Percentiles rank a stretch among this genome's conserved stretches.
phyloP scores from a whole-genome alignment of 768 basidiomycete genomes.

The Termitomyces bulborhizus region DNA sequence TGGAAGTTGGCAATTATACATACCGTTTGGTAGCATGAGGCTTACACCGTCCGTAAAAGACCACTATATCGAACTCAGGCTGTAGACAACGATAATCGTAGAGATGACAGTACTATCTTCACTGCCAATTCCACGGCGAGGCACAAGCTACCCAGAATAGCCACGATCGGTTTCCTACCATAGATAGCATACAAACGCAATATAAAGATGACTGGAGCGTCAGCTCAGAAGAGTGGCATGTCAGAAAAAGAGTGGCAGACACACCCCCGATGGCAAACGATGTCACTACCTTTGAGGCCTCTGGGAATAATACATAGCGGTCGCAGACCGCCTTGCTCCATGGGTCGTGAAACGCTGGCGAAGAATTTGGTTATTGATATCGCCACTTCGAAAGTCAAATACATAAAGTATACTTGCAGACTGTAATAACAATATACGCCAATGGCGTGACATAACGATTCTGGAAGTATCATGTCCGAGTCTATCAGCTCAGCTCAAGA shows the following conservation, averaged over 20 bases:
- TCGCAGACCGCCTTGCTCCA: slow-evolving; percentile 28
- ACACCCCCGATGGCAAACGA: slow-evolving; percentile 26
- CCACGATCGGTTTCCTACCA: slow-evolving; percentile 13
- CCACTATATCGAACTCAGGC: background rate
- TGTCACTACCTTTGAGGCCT: slow-evolving; percentile 27
- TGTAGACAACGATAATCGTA: too few species aligned
- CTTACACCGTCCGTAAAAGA: slow-evolving; percentile 29
- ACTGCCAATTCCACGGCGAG: slow-evolving; percentile 21
- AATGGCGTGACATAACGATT: slow-evolving; percentile 32
- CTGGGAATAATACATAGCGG: slow-evolving; percentile 29
- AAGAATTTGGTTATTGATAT: too few species aligned
- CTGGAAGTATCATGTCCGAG: slow-evolving; percentile 8
- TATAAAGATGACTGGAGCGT: slow-evolving; percentile 3
- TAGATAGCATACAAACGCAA: slow-evolving; percentile 22
- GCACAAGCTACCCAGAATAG: slow-evolving; percentile 14
- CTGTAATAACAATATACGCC: slow-evolving; percentile 28
- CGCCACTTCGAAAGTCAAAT: too few species aligned
- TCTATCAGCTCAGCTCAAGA: too few species aligned
- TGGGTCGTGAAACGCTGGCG: slow-evolving; percentile 8
- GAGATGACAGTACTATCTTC: slow-evolving; percentile 25
- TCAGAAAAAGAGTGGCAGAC: background rate
- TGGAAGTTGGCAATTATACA: too few species aligned
- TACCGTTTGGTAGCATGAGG: slow-evolving; percentile 22
- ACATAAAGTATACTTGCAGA: slow-evolving; percentile 18
- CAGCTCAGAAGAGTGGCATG: too few species aligned